These are phyloP conservation scores for Trichoderma hamatum DNA, from an alignment of 2,329 filamentous ascomycete species.

Conservation along the genomic window DNA sequence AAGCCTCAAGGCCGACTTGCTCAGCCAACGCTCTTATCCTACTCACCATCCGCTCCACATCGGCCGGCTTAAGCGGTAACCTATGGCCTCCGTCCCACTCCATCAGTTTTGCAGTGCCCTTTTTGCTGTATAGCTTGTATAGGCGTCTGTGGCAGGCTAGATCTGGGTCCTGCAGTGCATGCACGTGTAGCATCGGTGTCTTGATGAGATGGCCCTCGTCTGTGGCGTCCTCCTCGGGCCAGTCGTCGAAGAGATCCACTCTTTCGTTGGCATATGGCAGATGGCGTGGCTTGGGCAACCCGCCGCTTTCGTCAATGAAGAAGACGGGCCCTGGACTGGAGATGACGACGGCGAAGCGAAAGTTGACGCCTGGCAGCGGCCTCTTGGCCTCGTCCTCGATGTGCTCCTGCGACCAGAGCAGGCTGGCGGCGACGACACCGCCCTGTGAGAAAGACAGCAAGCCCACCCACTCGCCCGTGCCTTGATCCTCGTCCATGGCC, in stretches of 20 bases:
- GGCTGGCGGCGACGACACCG: constrained; percentile 61
- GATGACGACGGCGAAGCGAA: constrained; percentile 44
- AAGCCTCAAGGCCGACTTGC: constrained; percentile 21
- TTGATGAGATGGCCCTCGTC: constrained; percentile 37
- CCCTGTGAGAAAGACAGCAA: constrained; percentile 70
- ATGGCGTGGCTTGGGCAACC: constrained; percentile 56
- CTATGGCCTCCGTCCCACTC: constrained; percentile 77
- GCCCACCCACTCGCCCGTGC: constrained; percentile 60
- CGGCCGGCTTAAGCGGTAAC: constrained; percentile 67
- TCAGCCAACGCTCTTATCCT: constrained; percentile 36
- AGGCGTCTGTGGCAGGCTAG: constrained; percentile 55
- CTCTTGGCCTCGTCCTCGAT: constrained; percentile 26
- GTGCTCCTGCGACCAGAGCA: constrained; percentile 64
- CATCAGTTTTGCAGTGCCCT: constrained; percentile 57
- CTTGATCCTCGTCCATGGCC: constrained; percentile 59
- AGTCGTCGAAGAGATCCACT: constrained; percentile 35
- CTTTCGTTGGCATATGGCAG: constrained; percentile 33
- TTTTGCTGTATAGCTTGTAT: constrained; percentile 61
- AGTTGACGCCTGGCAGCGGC: constrained; percentile 31
- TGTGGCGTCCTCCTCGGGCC: constrained; percentile 49
- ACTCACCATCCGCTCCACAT: constrained; percentile 55
- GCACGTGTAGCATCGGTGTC: constrained; percentile 44
- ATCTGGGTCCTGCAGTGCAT: constrained; percentile 62
- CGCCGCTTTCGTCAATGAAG: constrained; percentile 40
- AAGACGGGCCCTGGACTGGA: constrained; percentile 41